Base-by-base conservation (phyloP, 208 protist genomes). In the Crithidia expoeki region DNA sequence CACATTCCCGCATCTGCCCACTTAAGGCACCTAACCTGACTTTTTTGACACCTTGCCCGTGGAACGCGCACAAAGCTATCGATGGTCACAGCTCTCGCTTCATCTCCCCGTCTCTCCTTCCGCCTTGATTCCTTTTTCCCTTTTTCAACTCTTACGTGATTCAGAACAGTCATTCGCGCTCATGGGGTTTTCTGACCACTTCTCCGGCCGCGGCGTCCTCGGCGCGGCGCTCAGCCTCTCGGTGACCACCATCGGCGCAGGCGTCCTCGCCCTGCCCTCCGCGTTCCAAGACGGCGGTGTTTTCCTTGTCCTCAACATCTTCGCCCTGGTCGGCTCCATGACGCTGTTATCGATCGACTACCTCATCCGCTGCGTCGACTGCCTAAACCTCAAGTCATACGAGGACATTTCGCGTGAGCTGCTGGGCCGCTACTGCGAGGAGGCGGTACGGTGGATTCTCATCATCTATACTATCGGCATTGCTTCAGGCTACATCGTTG, bases 291-390 rank as follows among this genome's bases (percentile, higher is more conserved):
- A 92, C 19, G 80, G 81, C 30, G 86, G 89, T 28, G 80, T 95
- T 46, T n/a, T 75, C 17, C 50, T 85, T 59, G 86, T 89, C 2
- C 0, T 81, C 21, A 17, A 69, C 19, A 60, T 89, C 1, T 81
- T 92, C 17, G 14, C 58, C 14, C 5, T 85, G 6, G 84, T 92
- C 9, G 87, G 69, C 10, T 28, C 47, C 19, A 61, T 93, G 36
- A 93, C 85, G 0, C 77, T 93, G 2, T 17, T 92, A 44, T 90
- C 83, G 4, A 93, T 95, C 59, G 81, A 95, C 66, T 95, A 93
- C 73, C 62, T 92, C 2, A 62, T 93, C 53, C 59, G 87, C n/a
- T 93, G 85, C 49, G 71, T 92, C 0, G 84, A 92, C 36, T 49
- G 23, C 16, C 71, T 93, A 17, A 47, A 80, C 28, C 70, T 95